Base-by-base conservation (phyloP, 176 grass and related monocot species). In the Cocos nucifera region DNA sequence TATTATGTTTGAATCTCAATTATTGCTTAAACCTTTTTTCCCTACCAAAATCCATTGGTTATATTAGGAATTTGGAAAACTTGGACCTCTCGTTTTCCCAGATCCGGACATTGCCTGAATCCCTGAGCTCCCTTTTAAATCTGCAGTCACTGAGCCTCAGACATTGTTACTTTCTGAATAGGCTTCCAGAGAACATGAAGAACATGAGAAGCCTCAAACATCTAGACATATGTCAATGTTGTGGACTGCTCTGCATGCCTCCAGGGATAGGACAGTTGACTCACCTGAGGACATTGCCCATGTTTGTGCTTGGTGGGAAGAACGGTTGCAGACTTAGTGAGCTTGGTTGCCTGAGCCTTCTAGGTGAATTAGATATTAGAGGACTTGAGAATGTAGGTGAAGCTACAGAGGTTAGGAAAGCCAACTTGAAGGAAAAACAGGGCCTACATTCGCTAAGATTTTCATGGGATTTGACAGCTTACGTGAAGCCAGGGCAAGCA, bases 201-300 rank as follows among this genome's bases (percentile, higher is more conserved):
- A 63, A 49, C 8, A 63, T 50, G 61, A 49, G 25, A 49, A 63
- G 32, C 61, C 61, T 63, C 19, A 22, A 15, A 50, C 17, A 63
- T 22, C 61, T 63, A 0, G 61, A 63, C 61, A 50, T 63, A 49
- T 4, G 4, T 23, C 6, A 3, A 16, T 39, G 6, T 39, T 39
- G 1, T 39, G 2, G 0, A 12, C 9, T 39, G 9, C 2, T 0
- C 35, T 39, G 35, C 35, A 39, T 39, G 35, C 35, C 35, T 39
- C 35, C 35, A 39, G 35, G 2, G 35, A 39, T 39, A 12, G 9
- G 35, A 39, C 6, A 39, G 35, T 39, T 39, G 0, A 39, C 6
- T 39, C 8, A 39, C 7, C 35, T 39, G 2, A 39, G 6, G 35
- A 39, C 35, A 39, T 39, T 39, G 9, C 35, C 35, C 9, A 12